Evolutionary conservation across 164 flowering plant genomes (phyloP), one percentile per base, ranked within the genome.

Genomic region (Saururus chinensis): DNA sequence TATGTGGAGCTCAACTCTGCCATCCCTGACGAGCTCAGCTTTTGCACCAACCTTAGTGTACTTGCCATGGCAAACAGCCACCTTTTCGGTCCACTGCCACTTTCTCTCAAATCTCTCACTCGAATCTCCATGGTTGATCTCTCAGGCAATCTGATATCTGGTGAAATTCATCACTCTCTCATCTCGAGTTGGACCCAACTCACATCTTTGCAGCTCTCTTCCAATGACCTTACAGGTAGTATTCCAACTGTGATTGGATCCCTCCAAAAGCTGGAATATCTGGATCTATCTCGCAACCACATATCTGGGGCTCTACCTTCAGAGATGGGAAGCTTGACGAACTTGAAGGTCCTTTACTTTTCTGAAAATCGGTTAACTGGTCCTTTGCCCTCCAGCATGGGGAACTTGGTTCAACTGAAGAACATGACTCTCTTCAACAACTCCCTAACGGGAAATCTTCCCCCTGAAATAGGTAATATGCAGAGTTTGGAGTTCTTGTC

Each of bases 361-460:
- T 66, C 75, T 0, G 11, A 19, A 0, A 75, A 72, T 64, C 19
- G 4, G 14, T 19, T 75, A 13, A 40, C 20, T n/a, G 71, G 71
- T 20, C n/a, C 67, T 1, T 52, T 72, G 24, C 75, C 78, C 7
- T 40, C 69, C 0, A 51, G 57, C 40, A 74, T 76, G 9, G 78
- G 80, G 17, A 74, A 66, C 53, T 22, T 76, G 25, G 9, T 23
- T 19, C 40, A 45, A 19, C 37, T 76, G 51, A 9, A 10, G n/a
- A 26, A 40, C 17, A 23, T 79, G 48, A 85, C 81, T 66, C 81
- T 89, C 52, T 83, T 88, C 7, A 55, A 10, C 7, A 87, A 89
- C 70, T 64, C 66, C 4, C 70, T 87, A 45, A 75, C 82, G 0
- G 95, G 95, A 55, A 60, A 70, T 13, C 77, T 89, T 53, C 87